Evolutionary conservation across 495 filamentous ascomycete species (phyloP).

Genomic region (Penicilliopsis zonata): DNA sequence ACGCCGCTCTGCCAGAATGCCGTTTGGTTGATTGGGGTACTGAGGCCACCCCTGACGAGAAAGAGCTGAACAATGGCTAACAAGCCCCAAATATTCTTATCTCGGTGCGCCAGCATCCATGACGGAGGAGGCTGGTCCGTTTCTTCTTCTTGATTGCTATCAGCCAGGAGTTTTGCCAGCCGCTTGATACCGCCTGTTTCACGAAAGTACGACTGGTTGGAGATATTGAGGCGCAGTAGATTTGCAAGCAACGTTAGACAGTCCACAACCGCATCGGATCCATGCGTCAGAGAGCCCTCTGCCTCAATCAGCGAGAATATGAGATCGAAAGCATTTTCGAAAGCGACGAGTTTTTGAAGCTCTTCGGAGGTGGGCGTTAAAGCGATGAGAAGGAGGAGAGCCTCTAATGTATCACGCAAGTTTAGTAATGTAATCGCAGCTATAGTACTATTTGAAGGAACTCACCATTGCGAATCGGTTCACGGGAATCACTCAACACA

Average conservation of each 20-base stretch:
- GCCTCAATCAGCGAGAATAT: constrained; percentile 69
- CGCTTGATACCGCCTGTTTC: constrained; percentile 78
- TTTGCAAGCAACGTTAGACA: constrained; percentile 90
- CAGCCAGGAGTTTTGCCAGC: constrained; percentile 55
- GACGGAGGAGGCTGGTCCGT: constrained; percentile 50
- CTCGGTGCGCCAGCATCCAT: constrained; percentile 65
- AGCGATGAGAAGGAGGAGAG: constrained; percentile 54
- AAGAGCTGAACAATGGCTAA: constrained; percentile 79
- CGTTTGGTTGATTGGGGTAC: constrained; percentile 72
- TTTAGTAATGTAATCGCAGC: constrained; percentile 1
- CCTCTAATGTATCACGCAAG: constrained; percentile 31
- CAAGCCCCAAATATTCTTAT: constrained; percentile 87
- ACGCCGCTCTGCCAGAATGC: constrained; percentile 76
- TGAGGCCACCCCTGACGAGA: constrained; percentile 63
- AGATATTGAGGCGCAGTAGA: constrained; percentile 73
- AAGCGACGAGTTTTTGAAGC: constrained; percentile 87
- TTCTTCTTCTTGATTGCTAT: constrained; percentile 45
- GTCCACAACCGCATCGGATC: constrained; percentile 86
- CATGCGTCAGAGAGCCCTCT: constrained; percentile 73
- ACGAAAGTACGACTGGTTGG: constrained; percentile 89
- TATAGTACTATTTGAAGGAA: neutral
- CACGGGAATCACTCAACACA: constrained; percentile 70
- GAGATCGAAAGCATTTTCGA: constrained; percentile 84
- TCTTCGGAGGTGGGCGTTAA: constrained; percentile 62
- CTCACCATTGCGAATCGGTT: constrained; percentile 81